Evolutionary conservation across 2,329 filamentous ascomycete genomes (phyloP), one percentile per base, ranked within the genome.

Genomic region (Fusarium lyarnte): DNA sequence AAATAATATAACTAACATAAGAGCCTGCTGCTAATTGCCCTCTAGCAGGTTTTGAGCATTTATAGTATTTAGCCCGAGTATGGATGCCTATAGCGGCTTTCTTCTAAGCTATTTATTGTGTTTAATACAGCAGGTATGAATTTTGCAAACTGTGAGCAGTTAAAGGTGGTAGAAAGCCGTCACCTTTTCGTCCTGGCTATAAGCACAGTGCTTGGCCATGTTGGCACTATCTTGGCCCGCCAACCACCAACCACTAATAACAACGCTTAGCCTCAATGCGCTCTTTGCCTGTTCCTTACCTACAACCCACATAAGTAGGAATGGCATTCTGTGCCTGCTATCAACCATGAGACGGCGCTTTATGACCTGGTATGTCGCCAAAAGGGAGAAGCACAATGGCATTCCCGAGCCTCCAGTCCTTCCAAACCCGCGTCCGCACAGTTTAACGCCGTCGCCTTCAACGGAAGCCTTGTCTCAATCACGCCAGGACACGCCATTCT

Each of bases 251-350:
- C 11, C 10, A 5, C 11, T 29, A 0, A 11, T 39, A 9, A 45
- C 29, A 29, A 21, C 21, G 17, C 43, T 29, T 46, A 17, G 43
- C 43, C 17, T 10, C 7, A 19, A 0, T 8, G 25, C 43, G 11
- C 43, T 19, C 12, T 46, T 0, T 0, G 25, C 14, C 25, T 21
- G 3, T 4, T 12, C 9, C 43, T 46, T 6, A 9, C 21, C 43
- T 21, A 0, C 10, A 33, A 11, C 13, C 10, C 17, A 17, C 29
- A 49, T 21, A 46, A 29, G 25, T 27, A 17, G 14, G 3, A 29
- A 46, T 10, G 2, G 1, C 9, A 12, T 25, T 19, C 10, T 5
- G 9, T 19, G 16, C 16, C 6, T 8, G 9, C 41, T 6, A 6
- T 19, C 8, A 12, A 19, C 25, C 8, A 49, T 49, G 46, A 49